A percentile compares a stretch with the other conserved stretches of the same genome.
Evolutionary conservation across 164 flowering plant species (phyloP).

Genomic region (Tetrastigma voinierianum): DNA sequence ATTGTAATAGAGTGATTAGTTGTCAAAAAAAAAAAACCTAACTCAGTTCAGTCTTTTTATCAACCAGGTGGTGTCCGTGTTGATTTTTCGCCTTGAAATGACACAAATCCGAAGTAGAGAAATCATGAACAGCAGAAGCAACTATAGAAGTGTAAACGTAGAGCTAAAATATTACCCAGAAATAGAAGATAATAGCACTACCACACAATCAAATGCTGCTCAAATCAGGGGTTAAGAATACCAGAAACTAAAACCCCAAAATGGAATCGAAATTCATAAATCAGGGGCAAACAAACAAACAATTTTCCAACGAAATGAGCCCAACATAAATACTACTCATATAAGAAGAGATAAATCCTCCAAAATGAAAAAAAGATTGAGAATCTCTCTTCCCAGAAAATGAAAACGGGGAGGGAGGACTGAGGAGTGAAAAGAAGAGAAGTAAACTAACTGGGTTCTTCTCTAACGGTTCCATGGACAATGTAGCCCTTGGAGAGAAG

Average conservation of each 20-base stretch:
- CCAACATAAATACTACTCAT: not conserved
- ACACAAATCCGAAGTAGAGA: not conserved
- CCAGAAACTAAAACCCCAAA: too few species aligned
- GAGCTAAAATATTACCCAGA: not conserved
- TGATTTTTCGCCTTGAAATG: not conserved
- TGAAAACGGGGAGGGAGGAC: not conserved
- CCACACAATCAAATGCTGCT: too few species aligned
- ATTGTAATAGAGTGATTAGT: too few species aligned
- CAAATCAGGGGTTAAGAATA: too few species aligned
- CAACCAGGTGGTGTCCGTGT: too few species aligned
- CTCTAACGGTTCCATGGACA: constrained; percentile 73
- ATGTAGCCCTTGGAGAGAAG: constrained; percentile 58
- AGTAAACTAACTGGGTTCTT: constrained; percentile 51
- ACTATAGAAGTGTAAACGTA: not conserved
- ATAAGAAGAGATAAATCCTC: not conserved
- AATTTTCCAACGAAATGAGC: too few species aligned
- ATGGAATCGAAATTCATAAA: too few species aligned
- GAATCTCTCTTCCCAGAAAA: not conserved
- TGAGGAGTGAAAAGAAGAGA: not conserved
- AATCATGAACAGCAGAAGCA: not conserved
- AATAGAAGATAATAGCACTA: too few species aligned
- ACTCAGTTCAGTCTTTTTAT: too few species aligned
- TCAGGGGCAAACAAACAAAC: too few species aligned
- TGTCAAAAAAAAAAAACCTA: too few species aligned
- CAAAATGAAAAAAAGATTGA: not conserved